A percentile compares a stretch with the other conserved stretches of the same genome.
Conservation (phyloP, 2,329 filamentous ascomycete genomes). For the Fusarium hainanense region DNA sequence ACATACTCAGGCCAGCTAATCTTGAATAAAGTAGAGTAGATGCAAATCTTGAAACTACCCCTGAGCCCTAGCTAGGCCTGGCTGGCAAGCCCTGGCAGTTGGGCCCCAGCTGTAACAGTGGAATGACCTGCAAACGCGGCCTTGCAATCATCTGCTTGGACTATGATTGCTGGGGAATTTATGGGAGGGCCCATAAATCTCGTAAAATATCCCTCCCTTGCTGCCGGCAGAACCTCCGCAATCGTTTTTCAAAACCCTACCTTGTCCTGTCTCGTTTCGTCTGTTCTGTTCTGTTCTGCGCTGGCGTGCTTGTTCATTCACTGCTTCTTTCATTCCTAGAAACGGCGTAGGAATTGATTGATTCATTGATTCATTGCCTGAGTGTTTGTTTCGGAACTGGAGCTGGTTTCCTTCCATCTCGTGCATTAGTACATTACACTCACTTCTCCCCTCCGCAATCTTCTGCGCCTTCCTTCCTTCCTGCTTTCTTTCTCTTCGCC, state of each 20-base stretch:
- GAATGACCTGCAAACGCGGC: constrained; percentile 29
- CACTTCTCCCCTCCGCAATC: constrained; percentile 15
- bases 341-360: constrained; percentile 34
- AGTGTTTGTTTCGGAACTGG: constrained; percentile 37
- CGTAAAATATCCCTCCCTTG: constrained; percentile 21
- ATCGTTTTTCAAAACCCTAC: constrained; percentile 27
- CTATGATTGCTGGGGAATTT: constrained; percentile 41
- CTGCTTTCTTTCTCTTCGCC: constrained; percentile 19
- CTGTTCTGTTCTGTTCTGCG: constrained; percentile 13
- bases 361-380: constrained; percentile 14
- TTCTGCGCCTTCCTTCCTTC: constrained; percentile 6
- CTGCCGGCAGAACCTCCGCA: constrained; percentile 12
- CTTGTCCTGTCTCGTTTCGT: constrained; percentile 29
- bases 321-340: constrained; percentile 33
- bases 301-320: not conserved
- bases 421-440: constrained; percentile 29
- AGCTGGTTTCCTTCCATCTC: constrained; percentile 19
- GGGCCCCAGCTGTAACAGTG: constrained; percentile 27
- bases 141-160: constrained; percentile 22
- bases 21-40: constrained; percentile 23
- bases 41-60: constrained; percentile 39
- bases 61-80: constrained; percentile 20
- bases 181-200: constrained; percentile 13
- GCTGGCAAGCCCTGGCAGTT: constrained; percentile 8
- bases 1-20: constrained; percentile 16